Evolutionary conservation across 305 asterid species (phyloP), one percentile per base, ranked within the genome.

Genomic region (Solanum aculeatissimum): DNA sequence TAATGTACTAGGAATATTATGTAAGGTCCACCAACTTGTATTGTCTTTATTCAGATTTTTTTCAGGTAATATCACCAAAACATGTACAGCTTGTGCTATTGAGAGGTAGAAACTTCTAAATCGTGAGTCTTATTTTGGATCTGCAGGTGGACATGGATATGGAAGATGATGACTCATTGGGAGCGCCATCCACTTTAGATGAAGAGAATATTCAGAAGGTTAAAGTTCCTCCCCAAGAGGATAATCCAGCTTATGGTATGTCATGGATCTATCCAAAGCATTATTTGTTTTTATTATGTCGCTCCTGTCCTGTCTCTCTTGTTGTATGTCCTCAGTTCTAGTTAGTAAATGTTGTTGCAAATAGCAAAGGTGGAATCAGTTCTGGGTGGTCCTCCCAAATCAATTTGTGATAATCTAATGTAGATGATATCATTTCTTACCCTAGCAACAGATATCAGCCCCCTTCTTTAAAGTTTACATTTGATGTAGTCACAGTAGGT

Each of bases 91-190:
- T 25, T 49, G 62, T 47, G 81, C 16, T 27, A 49, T 16, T 75
- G 43, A 27, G 81, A 47, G 81, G 62, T 75, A 27, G 63, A 51
- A 77, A 27, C 45, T 77, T 77, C 63, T 77, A 49, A 77, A 77
- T 49, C 25, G 27, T 4, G 63, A 29, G 27, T 51, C 63, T 51
- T 77, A 49, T 49, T 75, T 77, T 27, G 11, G 63, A 49, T 27
- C 82, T 77, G 74, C 93, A 96, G 99, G 98, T 96, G 84, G 99
- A 95, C 88, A 96, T 96, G 99, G 99, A 96, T 89, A 92, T 90
- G 80, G 99, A 92, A 87, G 99, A 96, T 85, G 93, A 87, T 62
- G 92, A 89, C 85, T 54, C 85, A 58, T 53, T 75, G 54, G 87
- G 87, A 79, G 91, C 81, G 70, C 70, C 85, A 83, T 85, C 93